A percentile compares a stretch with the other conserved stretches of the same genome.
These are phyloP conservation scores for Colletotrichum gloeosporioides DNA, from an alignment of 2,329 filamentous ascomycete genomes.

Conservation along the genomic window DNA sequence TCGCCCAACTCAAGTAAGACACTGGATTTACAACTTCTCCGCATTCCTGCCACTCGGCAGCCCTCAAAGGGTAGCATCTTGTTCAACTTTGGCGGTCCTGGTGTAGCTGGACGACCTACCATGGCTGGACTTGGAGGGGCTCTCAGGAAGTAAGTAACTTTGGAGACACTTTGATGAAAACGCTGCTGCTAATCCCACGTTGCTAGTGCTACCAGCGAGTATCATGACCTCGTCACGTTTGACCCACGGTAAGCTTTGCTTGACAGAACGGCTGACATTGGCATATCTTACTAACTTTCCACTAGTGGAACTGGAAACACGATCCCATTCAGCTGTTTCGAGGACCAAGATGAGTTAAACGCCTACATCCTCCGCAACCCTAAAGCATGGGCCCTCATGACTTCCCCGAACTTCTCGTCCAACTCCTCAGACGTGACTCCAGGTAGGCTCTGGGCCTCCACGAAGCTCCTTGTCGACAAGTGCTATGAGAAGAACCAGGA, in stretches of 20 bases:
- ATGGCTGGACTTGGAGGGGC: background rate
- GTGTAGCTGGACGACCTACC: conserved; percentile 8
- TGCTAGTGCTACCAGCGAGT: conserved; percentile 26
- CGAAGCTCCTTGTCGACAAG: conserved; percentile 21
- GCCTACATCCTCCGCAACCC: background rate
- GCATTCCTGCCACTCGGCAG: conserved; percentile 13
- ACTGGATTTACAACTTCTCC: conserved; percentile 3
- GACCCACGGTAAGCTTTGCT: conserved; percentile 27
- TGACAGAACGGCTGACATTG: fast-evolving
- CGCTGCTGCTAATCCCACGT: background rate
- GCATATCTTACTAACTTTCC: background rate
- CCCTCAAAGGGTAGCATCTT: conserved; percentile 33
- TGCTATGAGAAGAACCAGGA: conserved; percentile 29
- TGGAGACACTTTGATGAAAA: background rate
- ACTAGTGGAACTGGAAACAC: conserved; percentile 31
- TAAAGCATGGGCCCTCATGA: background rate
- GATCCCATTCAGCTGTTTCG: conserved; percentile 29
- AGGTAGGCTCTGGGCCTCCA: conserved; percentile 28
- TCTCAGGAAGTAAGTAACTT: background rate
- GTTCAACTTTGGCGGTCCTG: conserved; percentile 34
- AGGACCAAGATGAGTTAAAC: background rate
- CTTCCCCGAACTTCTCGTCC: background rate
- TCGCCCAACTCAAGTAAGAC: conserved; percentile 26
- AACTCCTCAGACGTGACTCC: conserved; percentile 19
- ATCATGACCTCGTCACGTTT: conserved; percentile 31